Conservation (phyloP, 2,329 filamentous ascomycete genomes). For the Botrytis sinoallii region DNA sequence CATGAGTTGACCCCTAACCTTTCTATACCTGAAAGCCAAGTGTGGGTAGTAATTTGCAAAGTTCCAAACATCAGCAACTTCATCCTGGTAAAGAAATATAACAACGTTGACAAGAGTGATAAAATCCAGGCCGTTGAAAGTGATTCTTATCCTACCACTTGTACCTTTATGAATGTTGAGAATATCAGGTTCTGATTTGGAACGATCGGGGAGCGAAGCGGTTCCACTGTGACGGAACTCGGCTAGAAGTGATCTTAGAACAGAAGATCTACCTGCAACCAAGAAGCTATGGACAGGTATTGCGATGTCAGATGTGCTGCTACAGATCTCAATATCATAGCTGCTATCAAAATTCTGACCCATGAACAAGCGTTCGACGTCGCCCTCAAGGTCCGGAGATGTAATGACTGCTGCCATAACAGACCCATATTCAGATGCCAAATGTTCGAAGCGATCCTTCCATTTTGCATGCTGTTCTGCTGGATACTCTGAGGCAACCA, state of each 20-base stretch:
- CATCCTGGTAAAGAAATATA: conserved; percentile 78
- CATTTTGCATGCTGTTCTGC: conserved; percentile 41
- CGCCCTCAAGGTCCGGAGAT: conserved; percentile 63
- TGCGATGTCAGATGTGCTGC: conserved; percentile 64
- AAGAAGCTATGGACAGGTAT: conserved; percentile 85
- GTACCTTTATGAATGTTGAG: conserved; percentile 53
- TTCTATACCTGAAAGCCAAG: conserved; percentile 70
- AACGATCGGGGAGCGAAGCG: conserved; percentile 46
- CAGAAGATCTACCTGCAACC: conserved; percentile 67
- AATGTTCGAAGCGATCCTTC: conserved; percentile 45
- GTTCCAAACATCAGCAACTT: conserved; percentile 82
- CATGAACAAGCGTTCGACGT: conserved; percentile 52
- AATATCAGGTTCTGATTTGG: conserved; percentile 47
- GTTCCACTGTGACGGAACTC: conserved; percentile 53
- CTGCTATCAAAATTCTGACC: conserved; percentile 41
- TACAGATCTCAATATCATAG: conserved; percentile 43
- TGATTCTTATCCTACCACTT: conserved; percentile 52
- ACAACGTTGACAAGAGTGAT: conserved; percentile 76
- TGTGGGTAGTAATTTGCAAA: conserved; percentile 60
- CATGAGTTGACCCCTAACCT: conserved; percentile 83
- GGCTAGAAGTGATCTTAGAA: conserved; percentile 61
- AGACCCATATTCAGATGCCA: conserved; percentile 51
- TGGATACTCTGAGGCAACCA: conserved; percentile 47
- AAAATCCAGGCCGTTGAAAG: conserved; percentile 70
- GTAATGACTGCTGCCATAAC: conserved; percentile 54